Percentiles rank a stretch among this genome's conserved stretches.
Conservation (phyloP, 2,329 filamentous ascomycete species). For the Cladosporium sp. region DNA sequence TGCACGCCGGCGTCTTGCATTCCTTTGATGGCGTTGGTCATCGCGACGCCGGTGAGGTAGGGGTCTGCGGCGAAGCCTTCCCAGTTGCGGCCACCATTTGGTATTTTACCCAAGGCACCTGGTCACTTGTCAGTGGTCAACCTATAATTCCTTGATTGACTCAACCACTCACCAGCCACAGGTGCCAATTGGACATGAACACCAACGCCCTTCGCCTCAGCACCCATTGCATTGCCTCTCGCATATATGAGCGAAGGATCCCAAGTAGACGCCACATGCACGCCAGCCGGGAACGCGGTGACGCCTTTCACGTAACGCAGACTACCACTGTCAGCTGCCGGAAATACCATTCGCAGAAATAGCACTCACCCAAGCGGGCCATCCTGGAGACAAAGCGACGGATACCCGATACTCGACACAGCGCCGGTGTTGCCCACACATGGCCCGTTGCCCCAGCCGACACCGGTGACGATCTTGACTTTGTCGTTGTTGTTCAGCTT, state of each 20-base stretch:
- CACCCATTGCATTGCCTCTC: conserved; percentile 68
- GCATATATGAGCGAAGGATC: conserved; percentile 77
- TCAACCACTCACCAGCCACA: conserved; percentile 51
- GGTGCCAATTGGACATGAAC: conserved; percentile 71
- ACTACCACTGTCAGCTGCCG: conserved; percentile 28
- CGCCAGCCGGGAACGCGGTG: conserved; percentile 78
- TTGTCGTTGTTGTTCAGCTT: conserved; percentile 32
- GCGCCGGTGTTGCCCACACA: conserved; percentile 52
- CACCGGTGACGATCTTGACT: conserved; percentile 33
- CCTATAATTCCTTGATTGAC: no score
- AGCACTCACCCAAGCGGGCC: conserved; percentile 62
- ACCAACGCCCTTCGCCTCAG: conserved; percentile 68
- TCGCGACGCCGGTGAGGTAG: conserved; percentile 48
- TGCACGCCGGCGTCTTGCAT: conserved; percentile 41
- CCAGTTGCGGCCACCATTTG: conserved; percentile 24
- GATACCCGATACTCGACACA: conserved; percentile 59
- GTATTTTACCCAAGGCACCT: conserved; percentile 19
- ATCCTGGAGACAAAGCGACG: conserved; percentile 78
- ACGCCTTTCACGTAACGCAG: conserved; percentile 76
- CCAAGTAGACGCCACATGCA: conserved; percentile 87
- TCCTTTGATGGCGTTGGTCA: conserved; percentile 45
- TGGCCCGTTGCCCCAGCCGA: conserved; percentile 13
- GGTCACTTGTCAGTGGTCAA: background rate
- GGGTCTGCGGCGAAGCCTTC: conserved; percentile 64
- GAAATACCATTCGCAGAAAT: background rate